These are phyloP conservation scores for Tolypocladium nubicola DNA, from an alignment of 2,329 filamentous ascomycete species.

Conservation along the genomic window DNA sequence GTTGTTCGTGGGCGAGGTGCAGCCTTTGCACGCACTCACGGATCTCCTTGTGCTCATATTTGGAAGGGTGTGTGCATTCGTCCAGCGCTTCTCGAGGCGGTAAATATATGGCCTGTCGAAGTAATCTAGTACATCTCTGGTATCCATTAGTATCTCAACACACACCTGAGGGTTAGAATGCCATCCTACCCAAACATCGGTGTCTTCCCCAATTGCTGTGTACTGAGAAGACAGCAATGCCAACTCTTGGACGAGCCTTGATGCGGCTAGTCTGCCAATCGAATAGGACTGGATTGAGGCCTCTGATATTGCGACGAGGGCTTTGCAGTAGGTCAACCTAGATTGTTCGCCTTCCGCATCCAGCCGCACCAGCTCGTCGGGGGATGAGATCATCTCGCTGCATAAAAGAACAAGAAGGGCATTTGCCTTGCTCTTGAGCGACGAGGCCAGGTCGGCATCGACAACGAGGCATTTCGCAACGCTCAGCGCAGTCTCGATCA, in stretches of 20 bases:
- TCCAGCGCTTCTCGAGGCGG: slow-evolving; percentile 9
- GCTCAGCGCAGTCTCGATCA: slow-evolving; percentile 26
- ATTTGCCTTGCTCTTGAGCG: slow-evolving; percentile 24
- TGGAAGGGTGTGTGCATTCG: slow-evolving; percentile 15
- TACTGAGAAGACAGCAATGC: slow-evolving; percentile 23
- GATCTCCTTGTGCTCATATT: slow-evolving; percentile 17
- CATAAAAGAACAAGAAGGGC: slow-evolving; percentile 31
- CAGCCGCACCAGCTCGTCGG: slow-evolving; percentile 18
- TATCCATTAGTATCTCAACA: not conserved
- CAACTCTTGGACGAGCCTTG: slow-evolving; percentile 32
- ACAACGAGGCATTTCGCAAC: slow-evolving; percentile 15
- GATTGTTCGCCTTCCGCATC: slow-evolving; percentile 16
- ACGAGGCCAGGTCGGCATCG: slow-evolving; percentile 7
- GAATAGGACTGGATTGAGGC: slow-evolving; percentile 20
- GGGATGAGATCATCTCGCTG: slow-evolving; percentile 25
- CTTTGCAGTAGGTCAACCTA: slow-evolving; percentile 24
- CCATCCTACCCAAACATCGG: slow-evolving; percentile 30
- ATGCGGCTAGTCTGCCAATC: slow-evolving; percentile 28
- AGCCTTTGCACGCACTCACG: slow-evolving; percentile 17
- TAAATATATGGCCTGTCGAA: slow-evolving; percentile 15
- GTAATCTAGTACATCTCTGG: slow-evolving; percentile 18
- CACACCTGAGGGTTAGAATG: not conserved
- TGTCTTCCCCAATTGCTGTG: slow-evolving; percentile 18
- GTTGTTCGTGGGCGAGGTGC: slow-evolving; percentile 13
- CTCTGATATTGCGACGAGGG: slow-evolving; percentile 26